Conservation (phyloP, 768 basidiomycete genomes). For the Kondoa subrosea region DNA sequence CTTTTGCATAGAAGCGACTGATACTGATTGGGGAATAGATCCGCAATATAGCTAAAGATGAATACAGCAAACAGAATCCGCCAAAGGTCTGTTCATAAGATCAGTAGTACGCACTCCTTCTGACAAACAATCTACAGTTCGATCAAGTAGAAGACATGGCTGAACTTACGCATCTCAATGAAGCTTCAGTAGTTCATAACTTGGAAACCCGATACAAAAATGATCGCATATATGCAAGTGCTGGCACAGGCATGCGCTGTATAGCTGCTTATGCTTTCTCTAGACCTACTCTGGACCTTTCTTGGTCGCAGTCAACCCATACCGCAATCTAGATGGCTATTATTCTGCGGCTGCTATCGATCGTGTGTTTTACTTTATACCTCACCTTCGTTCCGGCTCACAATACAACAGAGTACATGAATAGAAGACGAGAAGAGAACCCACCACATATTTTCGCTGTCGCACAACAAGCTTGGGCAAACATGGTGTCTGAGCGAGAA, state of each 20-base stretch:
- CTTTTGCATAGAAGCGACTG: not conserved
- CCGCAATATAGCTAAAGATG: conserved; percentile 55
- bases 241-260: not conserved
- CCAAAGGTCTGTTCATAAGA: conserved; percentile 41
- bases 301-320: conserved; percentile 95
- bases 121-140: conserved; percentile 37
- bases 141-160: conserved; percentile 96
- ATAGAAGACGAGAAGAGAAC: conserved; percentile 67
- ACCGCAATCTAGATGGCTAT: conserved; percentile 50
- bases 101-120: not conserved
- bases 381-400: not conserved
- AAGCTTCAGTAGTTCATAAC: conserved; percentile 98
- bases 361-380: conserved; percentile 34
- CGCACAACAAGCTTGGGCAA: conserved; percentile 92
- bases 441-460: conserved; percentile 94
- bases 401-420: conserved; percentile 45
- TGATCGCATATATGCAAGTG: conserved; percentile 74
- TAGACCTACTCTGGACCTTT: conserved; percentile 92
- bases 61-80: conserved; percentile 89
- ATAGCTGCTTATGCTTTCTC: not conserved
- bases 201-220: conserved; percentile 77
- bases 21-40: conserved; percentile 35
- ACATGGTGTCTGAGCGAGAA: conserved; percentile 92
- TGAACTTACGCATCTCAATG: conserved; percentile 90
- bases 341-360: conserved; percentile 82